These are phyloP conservation scores for Trichoderma sp. DNA, from an alignment of 2,329 filamentous ascomycete genomes.

Conservation along the genomic window DNA sequence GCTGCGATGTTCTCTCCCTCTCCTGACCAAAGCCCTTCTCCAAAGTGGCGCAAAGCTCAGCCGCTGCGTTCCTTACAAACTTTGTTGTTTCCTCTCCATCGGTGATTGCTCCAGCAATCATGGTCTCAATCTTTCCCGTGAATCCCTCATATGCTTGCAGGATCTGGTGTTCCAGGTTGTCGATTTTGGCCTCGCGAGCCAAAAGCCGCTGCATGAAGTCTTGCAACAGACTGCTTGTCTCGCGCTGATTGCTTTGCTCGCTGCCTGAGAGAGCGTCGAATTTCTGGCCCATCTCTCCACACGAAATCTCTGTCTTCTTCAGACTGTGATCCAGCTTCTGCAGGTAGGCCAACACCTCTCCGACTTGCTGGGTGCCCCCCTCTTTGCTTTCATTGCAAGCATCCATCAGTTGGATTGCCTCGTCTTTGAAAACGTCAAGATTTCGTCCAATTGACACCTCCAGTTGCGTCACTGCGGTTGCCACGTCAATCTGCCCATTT, in stretches of 20 bases:
- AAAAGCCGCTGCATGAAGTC: slow-evolving; percentile 31
- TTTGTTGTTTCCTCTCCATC: slow-evolving; percentile 30
- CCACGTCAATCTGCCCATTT: background rate
- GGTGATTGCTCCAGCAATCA: slow-evolving; percentile 26
- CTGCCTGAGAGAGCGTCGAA: slow-evolving; percentile 27
- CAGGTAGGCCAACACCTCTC: background rate
- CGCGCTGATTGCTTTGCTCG: slow-evolving; percentile 23
- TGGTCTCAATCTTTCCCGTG: slow-evolving; percentile 30
- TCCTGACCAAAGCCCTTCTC: slow-evolving; percentile 34
- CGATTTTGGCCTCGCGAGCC: slow-evolving; percentile 32
- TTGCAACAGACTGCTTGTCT: slow-evolving; percentile 24
- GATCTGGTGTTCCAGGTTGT: slow-evolving; percentile 33
- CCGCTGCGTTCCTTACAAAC: slow-evolving; percentile 30
- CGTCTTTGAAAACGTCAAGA: slow-evolving; percentile 8
- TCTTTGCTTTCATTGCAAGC: background rate
- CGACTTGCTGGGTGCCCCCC: background rate
- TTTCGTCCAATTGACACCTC: background rate
- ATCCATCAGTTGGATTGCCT: slow-evolving; percentile 11
- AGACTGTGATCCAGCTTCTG: background rate
- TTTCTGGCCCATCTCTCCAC: slow-evolving; percentile 30
- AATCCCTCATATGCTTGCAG: slow-evolving; percentile 30
- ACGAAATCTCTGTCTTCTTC: slow-evolving; percentile 27
- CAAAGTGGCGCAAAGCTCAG: slow-evolving; percentile 33
- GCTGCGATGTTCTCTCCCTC: slow-evolving; percentile 30
- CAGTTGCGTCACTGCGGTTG: slow-evolving; percentile 10